Evolutionary conservation across 352 stramenopile genomes (phyloP).

Genomic region (Phytopythium oedochilum): DNA sequence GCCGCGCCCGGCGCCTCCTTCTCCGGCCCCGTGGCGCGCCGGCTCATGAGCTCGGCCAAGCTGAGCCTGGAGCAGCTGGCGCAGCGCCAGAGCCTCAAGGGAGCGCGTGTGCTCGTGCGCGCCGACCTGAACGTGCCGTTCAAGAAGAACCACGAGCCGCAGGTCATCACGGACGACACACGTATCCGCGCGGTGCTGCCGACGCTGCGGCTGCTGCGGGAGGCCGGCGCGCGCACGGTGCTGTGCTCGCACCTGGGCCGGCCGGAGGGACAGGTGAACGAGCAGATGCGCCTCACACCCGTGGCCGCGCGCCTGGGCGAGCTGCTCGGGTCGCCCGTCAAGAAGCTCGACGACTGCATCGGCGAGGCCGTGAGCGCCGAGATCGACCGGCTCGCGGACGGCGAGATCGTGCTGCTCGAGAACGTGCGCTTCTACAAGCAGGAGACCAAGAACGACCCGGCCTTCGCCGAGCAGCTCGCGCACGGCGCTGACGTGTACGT

Average conservation of each 20-base stretch:
- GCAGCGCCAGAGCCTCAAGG: conserved; percentile 76
- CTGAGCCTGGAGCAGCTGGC: conserved; percentile 65
- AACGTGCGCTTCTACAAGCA: conserved; percentile 96
- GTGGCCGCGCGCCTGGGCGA: conserved; percentile 92
- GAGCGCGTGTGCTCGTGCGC: conserved; percentile 96
- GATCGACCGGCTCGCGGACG: conserved; percentile 81
- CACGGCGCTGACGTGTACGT: conserved; percentile 94
- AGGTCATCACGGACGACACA: conserved; percentile 94
- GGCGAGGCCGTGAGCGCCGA: conserved; percentile 85
- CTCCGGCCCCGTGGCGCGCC: background rate
- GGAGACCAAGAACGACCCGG: conserved; percentile 37
- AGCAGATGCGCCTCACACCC: conserved; percentile 83
- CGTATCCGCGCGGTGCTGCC: conserved; percentile 95
- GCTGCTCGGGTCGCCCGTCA: conserved; percentile 89
- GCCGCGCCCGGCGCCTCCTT: background rate
- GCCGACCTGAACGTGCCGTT: conserved; percentile 99
- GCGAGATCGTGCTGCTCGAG: conserved; percentile 92
- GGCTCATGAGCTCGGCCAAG: conserved; percentile 29
- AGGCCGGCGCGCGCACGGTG: conserved; percentile 95
- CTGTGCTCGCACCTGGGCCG: conserved; percentile 98
- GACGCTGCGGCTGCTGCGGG: conserved; percentile 91
- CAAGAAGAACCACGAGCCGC: conserved; percentile 80
- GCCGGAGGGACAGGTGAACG: conserved; percentile 90
- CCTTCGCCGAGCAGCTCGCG: conserved; percentile 88
- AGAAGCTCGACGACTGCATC: conserved; percentile 95